Evolutionary conservation across 1,284 basidiomycete genomes (phyloP).

Genomic region (Boletus sp.): DNA sequence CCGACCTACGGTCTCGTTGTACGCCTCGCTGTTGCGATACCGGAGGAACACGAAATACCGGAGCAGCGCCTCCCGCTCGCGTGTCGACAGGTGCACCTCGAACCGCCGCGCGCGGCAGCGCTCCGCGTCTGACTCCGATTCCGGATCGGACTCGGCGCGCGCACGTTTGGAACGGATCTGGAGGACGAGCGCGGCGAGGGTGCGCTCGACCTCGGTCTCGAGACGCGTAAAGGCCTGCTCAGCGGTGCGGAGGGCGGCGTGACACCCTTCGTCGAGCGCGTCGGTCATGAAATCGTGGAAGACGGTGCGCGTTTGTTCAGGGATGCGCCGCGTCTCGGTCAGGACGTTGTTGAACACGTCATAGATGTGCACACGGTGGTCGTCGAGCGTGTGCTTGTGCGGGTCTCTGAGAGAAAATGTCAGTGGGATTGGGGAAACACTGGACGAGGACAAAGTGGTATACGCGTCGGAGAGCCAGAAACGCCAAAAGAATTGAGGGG

Average conservation of each 20-base stretch:
- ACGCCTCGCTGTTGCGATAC: constrained; percentile 50
- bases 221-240: constrained; percentile 40
- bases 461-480: constrained; percentile 41
- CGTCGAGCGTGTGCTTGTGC: constrained; percentile 27
- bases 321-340: constrained; percentile 40
- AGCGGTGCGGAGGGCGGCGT: constrained; percentile 36
- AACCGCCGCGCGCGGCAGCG: constrained; percentile 13
- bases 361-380: constrained; percentile 47
- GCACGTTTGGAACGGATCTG: constrained; percentile 26
- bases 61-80: constrained; percentile 37
- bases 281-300: constrained; percentile 42
- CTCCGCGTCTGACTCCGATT: constrained; percentile 3
- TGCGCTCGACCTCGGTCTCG: constrained; percentile 39
- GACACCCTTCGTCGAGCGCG: constrained; percentile 34
- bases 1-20: constrained; percentile 33
- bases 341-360: constrained; percentile 49
- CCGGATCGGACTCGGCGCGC: background rate
- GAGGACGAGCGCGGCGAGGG: constrained; percentile 35
- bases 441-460: background rate
- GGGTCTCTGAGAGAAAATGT: constrained; percentile 22
- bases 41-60: constrained; percentile 52
- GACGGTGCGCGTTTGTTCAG: constrained; percentile 29
- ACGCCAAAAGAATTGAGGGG: constrained; percentile 41
- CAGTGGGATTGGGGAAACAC: background rate
- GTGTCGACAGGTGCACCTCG: constrained; percentile 32